Conservation (phyloP, 371 early-diverging fungal species). For the Mucor lusitanicus region DNA sequence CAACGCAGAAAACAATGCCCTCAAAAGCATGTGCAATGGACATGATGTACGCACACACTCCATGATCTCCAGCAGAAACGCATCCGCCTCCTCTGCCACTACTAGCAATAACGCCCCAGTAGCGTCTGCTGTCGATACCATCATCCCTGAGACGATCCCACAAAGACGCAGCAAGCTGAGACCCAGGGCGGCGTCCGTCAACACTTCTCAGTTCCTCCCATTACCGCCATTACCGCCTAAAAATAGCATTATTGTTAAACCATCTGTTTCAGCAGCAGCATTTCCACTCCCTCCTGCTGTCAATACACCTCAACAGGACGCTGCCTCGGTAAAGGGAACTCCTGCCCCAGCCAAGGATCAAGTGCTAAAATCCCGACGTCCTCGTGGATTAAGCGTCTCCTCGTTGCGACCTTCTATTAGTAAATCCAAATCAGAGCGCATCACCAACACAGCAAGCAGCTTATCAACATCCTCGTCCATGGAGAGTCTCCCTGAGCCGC, state of each 20-base stretch:
- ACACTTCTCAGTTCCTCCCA: conserved; percentile 2
- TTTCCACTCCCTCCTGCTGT: conserved; percentile 8
- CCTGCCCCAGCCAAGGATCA: neutral
- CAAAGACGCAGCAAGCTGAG: neutral
- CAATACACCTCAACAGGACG: neutral
- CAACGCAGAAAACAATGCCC: neutral
- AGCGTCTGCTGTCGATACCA: neutral
- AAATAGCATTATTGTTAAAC: neutral
- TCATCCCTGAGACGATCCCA: neutral
- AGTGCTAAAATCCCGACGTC: conserved; percentile 18
- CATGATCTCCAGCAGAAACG: neutral
- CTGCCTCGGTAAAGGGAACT: neutral
- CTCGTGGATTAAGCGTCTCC: conserved; percentile 40
- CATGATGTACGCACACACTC: neutral
- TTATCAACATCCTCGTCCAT: conserved; percentile 3
- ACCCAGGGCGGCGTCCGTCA: conserved; percentile 21
- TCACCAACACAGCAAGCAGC: neutral
- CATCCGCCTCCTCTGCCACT: neutral
- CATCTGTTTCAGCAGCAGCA: conserved; percentile 11
- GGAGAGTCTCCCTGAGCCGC: conserved; percentile 11
- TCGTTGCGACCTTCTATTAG: conserved; percentile 22
- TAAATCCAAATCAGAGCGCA: conserved; percentile 19
- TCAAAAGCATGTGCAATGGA: neutral
- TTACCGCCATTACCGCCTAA: conserved; percentile 11
- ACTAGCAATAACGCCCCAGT: neutral